These are phyloP conservation scores for Xylariaceae sp. DNA, from an alignment of 2,329 filamentous ascomycete species.

Conservation along the genomic window DNA sequence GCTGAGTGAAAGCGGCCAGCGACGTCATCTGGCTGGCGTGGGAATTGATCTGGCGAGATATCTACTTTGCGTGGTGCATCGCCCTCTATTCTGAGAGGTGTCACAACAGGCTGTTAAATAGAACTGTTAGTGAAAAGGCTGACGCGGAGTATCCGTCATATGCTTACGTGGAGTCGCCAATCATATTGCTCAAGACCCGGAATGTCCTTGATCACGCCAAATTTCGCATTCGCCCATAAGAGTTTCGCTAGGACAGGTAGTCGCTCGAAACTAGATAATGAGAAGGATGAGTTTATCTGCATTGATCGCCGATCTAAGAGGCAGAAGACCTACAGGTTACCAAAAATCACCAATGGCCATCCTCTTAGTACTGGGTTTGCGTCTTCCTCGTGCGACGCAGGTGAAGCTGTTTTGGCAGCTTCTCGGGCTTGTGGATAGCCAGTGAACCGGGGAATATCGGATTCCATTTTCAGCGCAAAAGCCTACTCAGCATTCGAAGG, in stretches of 20 bases:
- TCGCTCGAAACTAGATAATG: constrained; percentile 49
- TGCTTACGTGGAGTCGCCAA: constrained; percentile 48
- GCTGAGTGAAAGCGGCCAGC: constrained; percentile 61
- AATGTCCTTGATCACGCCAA: constrained; percentile 45
- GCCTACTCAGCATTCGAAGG: too few species aligned
- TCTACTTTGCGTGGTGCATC: constrained; percentile 32
- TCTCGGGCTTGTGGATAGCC: constrained; percentile 29
- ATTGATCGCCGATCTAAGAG: neutral
- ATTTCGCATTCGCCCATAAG: constrained; percentile 67
- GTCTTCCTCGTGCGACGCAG: constrained; percentile 43
- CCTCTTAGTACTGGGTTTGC: constrained; percentile 70
- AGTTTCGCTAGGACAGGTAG: constrained; percentile 58
- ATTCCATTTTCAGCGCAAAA: too few species aligned
- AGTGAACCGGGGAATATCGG: constrained; percentile 23
- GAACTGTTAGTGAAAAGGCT: too few species aligned
- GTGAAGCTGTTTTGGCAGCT: constrained; percentile 36
- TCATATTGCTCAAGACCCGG: constrained; percentile 42
- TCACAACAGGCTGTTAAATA: constrained; percentile 59
- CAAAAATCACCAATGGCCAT: constrained; percentile 55
- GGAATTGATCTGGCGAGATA: constrained; percentile 40
- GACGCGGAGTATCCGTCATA: too few species aligned
- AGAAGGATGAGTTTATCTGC: neutral
- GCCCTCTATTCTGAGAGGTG: constrained; percentile 41
- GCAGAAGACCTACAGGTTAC: constrained; percentile 54
- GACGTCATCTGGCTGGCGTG: constrained; percentile 38